Evolutionary conservation across 495 filamentous ascomycete genomes (phyloP).

Genomic region (Neurospora sp.): DNA sequence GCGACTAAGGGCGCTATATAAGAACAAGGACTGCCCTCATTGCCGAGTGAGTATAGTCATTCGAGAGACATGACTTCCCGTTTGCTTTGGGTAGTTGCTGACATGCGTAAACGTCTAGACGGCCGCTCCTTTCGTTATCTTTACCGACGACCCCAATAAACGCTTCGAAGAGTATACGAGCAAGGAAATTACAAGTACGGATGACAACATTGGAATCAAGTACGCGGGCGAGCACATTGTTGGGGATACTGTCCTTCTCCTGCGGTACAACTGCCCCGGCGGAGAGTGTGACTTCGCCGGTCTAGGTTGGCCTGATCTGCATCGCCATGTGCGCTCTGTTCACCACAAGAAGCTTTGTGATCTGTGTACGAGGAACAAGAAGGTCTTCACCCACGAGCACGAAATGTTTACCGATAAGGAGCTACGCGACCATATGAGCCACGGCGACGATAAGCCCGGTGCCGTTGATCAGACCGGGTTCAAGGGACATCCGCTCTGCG

Average conservation of each 20-base stretch:
- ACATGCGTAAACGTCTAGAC: conserved; percentile 39
- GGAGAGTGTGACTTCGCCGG: conserved; percentile 77
- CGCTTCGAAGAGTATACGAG: conserved; percentile 71
- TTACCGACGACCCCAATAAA: conserved; percentile 74
- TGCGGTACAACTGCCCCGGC: conserved; percentile 96
- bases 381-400: conserved; percentile 97
- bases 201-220: conserved; percentile 78
- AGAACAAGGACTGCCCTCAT: conserved; percentile 88
- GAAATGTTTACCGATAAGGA: conserved; percentile 79
- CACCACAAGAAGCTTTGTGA: conserved; percentile 92
- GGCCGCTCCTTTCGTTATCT: conserved; percentile 74
- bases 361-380: conserved; percentile 89
- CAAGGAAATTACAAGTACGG: conserved; percentile 59
- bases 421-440: conserved; percentile 75
- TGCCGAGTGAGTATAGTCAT: conserved; percentile 59
- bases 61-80: too few species aligned
- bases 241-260: conserved; percentile 73
- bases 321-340: conserved; percentile 72
- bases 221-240: conserved; percentile 82
- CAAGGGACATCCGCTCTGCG: conserved; percentile 90
- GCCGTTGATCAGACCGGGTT: conserved; percentile 90
- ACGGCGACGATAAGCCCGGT: conserved; percentile 86
- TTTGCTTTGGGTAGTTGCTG: conserved; percentile 5
- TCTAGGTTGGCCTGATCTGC: conserved; percentile 84
- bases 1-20: conserved; percentile 83